A percentile compares a stretch with the other conserved stretches of the same genome.
phyloP scores from a whole-genome alignment of 345 rosid species.

The Microcos paniculata region DNA sequence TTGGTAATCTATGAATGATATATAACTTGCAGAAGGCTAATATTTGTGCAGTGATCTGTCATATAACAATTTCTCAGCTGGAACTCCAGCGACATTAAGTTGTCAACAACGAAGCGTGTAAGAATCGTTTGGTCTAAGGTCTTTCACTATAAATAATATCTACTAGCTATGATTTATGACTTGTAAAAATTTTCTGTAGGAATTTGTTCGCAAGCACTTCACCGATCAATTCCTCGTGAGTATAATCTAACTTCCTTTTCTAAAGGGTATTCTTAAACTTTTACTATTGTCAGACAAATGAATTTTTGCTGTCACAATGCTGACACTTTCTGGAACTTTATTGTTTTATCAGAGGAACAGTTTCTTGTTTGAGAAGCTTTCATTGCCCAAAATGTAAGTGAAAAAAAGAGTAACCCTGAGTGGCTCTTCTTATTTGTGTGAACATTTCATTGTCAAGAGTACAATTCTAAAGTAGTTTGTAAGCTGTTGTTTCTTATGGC shows the following conservation, averaged over 20 bases:
- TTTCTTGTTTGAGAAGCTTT: conserved; percentile 22
- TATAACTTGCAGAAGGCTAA: neutral
- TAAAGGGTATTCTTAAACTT: neutral
- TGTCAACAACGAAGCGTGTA: conserved; percentile 24
- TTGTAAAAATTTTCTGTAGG: conserved; percentile 18
- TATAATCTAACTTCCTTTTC: neutral
- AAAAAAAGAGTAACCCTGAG: neutral
- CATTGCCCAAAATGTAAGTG: conserved; percentile 5
- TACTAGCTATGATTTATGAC: neutral
- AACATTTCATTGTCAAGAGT: neutral
- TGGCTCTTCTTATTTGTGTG: neutral
- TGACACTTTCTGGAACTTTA: neutral
- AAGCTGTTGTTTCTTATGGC: neutral
- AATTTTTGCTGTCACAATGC: neutral
- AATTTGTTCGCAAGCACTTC: conserved; percentile 44
- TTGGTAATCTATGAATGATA: neutral
- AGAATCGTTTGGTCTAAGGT: conserved; percentile 8
- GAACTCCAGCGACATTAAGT: neutral
- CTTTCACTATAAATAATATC: too few species aligned
- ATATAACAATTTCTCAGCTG: conserved; percentile 28
- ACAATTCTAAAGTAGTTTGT: neutral
- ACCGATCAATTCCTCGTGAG: conserved; percentile 23
- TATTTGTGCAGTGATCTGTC: conserved; percentile 36
- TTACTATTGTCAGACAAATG: neutral
- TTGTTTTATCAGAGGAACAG: conserved; percentile 14